Percentiles rank a stretch among this genome's conserved stretches.
phyloP scores from a whole-genome alignment of 2,329 filamentous ascomycete genomes.

The Monosporascus sp. region DNA sequence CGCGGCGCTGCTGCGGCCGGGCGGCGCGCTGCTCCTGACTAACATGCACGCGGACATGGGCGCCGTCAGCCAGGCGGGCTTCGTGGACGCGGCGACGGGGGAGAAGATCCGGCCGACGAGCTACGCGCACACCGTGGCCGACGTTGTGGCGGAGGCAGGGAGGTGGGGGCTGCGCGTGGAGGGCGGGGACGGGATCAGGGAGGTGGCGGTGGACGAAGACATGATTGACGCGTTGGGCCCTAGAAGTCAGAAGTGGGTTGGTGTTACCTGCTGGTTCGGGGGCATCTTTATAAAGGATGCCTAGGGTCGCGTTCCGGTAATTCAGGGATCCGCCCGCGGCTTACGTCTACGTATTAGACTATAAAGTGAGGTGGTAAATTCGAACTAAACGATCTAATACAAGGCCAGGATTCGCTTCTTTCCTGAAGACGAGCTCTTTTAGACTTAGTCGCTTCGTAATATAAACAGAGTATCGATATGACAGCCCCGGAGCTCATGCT shows the following conservation, averaged over 20 bases:
- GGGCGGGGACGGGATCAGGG: conserved; percentile 27
- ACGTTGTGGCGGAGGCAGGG: conserved; percentile 45
- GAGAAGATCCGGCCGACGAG: conserved; percentile 55
- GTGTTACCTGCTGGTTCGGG: conserved; percentile 48
- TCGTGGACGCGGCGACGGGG: conserved; percentile 45
- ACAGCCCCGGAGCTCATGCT: too few species aligned
- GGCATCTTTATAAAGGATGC: conserved; percentile 36
- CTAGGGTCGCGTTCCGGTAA: too few species aligned
- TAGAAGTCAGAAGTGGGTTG: conserved; percentile 60
- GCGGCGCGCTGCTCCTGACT: conserved; percentile 52
- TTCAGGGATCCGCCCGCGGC: too few species aligned
- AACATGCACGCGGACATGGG: conserved; percentile 68
- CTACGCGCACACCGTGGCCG: conserved; percentile 47
- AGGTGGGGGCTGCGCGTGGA: conserved; percentile 39
- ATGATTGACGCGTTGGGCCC: conserved; percentile 55
- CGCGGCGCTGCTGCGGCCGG: conserved; percentile 35
- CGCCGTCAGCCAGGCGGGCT: conserved; percentile 52
- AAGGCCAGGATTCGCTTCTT: too few species aligned
- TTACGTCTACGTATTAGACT: too few species aligned
- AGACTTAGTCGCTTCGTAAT: too few species aligned
- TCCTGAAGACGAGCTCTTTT: too few species aligned
- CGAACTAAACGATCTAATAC: too few species aligned
- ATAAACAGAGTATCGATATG: too few species aligned
- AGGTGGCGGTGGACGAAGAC: conserved; percentile 42
- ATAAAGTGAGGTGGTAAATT: too few species aligned